Conservation (phyloP, 805 yeast species). For the Dipodascopsis uninucleata region DNA sequence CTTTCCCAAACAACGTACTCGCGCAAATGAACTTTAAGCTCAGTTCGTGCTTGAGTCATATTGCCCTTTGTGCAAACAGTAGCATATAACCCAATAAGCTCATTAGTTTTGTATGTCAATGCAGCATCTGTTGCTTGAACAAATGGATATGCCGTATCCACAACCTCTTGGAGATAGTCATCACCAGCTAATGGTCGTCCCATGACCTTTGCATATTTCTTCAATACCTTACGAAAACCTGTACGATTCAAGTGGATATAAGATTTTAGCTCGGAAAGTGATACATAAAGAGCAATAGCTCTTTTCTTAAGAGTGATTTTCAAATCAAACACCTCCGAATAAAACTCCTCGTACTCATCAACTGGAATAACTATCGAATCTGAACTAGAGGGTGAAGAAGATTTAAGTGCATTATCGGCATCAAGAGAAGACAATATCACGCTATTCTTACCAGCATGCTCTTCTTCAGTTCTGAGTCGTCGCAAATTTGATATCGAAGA, state of each 20-base stretch:
- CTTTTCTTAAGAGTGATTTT: slow-evolving; percentile 65
- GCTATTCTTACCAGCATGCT: slow-evolving; percentile 24
- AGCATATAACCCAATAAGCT: slow-evolving; percentile 54
- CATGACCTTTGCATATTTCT: slow-evolving; percentile 85
- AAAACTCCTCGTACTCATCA: slow-evolving; percentile 17
- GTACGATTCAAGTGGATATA: slow-evolving; percentile 79
- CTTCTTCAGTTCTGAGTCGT: slow-evolving; percentile 1
- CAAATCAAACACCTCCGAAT: slow-evolving; percentile 44
- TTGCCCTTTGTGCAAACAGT: slow-evolving; percentile 43
- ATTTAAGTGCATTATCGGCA: too few relatives aligned
- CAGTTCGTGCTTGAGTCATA: slow-evolving; percentile 45
- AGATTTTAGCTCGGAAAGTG: slow-evolving; percentile 76
- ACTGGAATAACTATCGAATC: too few relatives aligned
- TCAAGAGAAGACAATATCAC: not conserved
- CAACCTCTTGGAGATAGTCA: slow-evolving; percentile 46
- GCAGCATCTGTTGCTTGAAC: slow-evolving; percentile 43
- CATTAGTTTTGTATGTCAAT: slow-evolving; percentile 54
- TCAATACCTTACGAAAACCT: slow-evolving; percentile 84
- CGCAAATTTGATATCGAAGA: too few relatives aligned
- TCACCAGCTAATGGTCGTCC: slow-evolving; percentile 44
- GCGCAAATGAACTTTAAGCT: slow-evolving; percentile 57
- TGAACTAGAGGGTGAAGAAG: too few relatives aligned
- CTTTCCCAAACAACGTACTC: slow-evolving; percentile 98
- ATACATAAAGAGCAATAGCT: slow-evolving; percentile 62
- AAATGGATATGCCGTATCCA: slow-evolving; percentile 55